Conservation (phyloP, 2,329 filamentous ascomycete species). For the Hypoxylon sp. region DNA sequence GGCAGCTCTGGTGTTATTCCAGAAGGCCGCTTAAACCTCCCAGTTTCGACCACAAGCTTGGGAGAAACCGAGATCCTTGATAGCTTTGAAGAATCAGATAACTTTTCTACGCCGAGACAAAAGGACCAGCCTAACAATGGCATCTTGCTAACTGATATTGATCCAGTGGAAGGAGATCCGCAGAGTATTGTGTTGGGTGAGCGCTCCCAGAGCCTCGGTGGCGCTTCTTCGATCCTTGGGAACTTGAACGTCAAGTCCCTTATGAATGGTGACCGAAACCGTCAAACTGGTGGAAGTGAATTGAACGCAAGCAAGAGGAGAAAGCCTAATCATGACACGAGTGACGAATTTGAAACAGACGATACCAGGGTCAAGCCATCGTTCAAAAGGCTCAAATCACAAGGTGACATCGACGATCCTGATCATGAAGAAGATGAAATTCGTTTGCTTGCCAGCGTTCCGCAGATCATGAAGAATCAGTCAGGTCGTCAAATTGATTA, state of each 20-base stretch:
- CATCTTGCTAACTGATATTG: slow-evolving; percentile 20
- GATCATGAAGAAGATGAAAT: slow-evolving; percentile 61
- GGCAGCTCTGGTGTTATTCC: slow-evolving; percentile 68
- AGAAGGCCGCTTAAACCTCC: slow-evolving; percentile 65
- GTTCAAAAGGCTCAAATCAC: slow-evolving; percentile 71
- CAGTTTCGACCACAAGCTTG: slow-evolving; percentile 55
- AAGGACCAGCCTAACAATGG: slow-evolving; percentile 47
- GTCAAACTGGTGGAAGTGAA: slow-evolving; percentile 50
- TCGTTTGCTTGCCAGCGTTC: slow-evolving; percentile 64
- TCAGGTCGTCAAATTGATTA: slow-evolving; percentile 72
- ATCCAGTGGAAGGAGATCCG: slow-evolving; percentile 47
- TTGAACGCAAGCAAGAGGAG: slow-evolving; percentile 70
- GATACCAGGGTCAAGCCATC: slow-evolving; percentile 60
- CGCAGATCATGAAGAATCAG: slow-evolving; percentile 64
- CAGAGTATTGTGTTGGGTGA: slow-evolving; percentile 51
- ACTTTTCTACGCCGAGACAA: slow-evolving; percentile 56
- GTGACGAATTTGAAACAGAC: slow-evolving; percentile 64
- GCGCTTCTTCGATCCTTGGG: slow-evolving; percentile 62
- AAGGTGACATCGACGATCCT: slow-evolving; percentile 58
- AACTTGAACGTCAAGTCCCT: slow-evolving; percentile 62
- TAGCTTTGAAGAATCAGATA: slow-evolving; percentile 64
- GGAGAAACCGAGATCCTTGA: slow-evolving; percentile 61
- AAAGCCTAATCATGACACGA: slow-evolving; percentile 67
- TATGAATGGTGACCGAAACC: slow-evolving; percentile 46
- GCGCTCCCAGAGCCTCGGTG: slow-evolving; percentile 69